Evolutionary conservation across 1,139 yeast species (phyloP), one percentile per base, ranked within the genome.

Genomic region (Taiozyma sp.): DNA sequence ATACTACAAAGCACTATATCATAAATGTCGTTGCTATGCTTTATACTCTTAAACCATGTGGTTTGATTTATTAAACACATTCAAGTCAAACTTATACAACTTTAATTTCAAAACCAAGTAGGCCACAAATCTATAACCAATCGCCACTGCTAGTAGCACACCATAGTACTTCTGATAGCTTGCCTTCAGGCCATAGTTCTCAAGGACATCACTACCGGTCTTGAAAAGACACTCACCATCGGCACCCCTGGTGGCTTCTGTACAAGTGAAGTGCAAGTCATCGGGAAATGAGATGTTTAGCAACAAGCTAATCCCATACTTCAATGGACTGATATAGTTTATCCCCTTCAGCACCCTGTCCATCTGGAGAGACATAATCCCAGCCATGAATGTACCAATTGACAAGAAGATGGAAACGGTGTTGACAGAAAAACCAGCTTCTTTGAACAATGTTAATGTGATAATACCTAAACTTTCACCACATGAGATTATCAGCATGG

Each of bases 381-480:
- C 97, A 3, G 89, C 88, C 95, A 89, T 86, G 60, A 86, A 80
- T 22, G 86, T 79, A 3, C 93, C 95, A 51, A 88, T 71, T 3
- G 88, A 78, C 47, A 87, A 68, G 29, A 85, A 64, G 11, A 81
- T 77, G 0, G 91, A 78, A 46, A 88, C 77, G 10, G 87, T 69
- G 62, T 86, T 88, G 29, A 87, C 81, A 0, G 95, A 95, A 59
- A 88, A 77, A 0, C 96, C 96, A 48, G 88, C 78, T 62, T 88
- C 89, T 50, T 74, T 71, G 60, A 88, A 83, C 0, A 85, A 57
- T 14, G 93, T 81, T 62, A 88, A 88, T 55, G 89, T 83, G 45
- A 85, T 75, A 3, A 88, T 85, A 1, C 96, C 96, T 41, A 88
- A 71, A 2, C 93, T 84, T 64, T 89, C 96, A 42, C 96, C 96